Conservation (phyloP, 202 grass and related monocot genomes). For the Miscanthus sacchariflorus region DNA sequence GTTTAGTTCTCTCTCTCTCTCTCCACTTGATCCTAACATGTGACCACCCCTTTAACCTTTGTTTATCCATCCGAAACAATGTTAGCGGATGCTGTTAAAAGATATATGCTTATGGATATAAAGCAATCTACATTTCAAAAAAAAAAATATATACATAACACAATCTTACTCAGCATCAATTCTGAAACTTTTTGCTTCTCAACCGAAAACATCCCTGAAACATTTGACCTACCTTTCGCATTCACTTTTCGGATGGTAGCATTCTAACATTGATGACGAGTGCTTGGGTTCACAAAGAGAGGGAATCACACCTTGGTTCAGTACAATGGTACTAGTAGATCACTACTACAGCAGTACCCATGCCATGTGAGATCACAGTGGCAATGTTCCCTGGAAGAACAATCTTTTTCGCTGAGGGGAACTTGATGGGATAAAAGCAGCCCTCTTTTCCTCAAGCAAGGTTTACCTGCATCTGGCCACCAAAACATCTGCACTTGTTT, state of each 20-base stretch:
- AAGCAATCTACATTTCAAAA: conserved; percentile 7
- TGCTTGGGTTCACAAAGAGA: conserved; percentile 10
- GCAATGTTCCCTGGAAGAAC: conserved; percentile 47
- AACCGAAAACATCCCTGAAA: conserved; percentile 9
- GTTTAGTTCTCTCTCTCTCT: neutral
- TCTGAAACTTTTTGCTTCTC: neutral
- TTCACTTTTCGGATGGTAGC: conserved; percentile 10
- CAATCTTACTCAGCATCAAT: neutral
- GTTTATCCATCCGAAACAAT: neutral
- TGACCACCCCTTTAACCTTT: conserved; percentile 10
- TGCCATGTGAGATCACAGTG: conserved; percentile 51
- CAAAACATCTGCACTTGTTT: conserved; percentile 20
- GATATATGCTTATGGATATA: conserved; percentile 16
- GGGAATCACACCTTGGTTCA: conserved; percentile 28
- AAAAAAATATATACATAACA: neutral
- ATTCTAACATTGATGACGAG: conserved; percentile 34
- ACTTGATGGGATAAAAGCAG: conserved; percentile 51
- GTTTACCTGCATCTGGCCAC: conserved; percentile 37
- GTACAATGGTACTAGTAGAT: conserved; percentile 9
- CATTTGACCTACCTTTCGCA: conserved; percentile 26
- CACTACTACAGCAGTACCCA: neutral
- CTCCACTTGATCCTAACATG: neutral
- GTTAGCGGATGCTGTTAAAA: neutral
- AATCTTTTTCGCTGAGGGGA: conserved; percentile 44
- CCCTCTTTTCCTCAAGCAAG: conserved; percentile 42